Base-by-base conservation (phyloP, 306 rosid genomes). In the Ammopiptanthus mongolicus region DNA sequence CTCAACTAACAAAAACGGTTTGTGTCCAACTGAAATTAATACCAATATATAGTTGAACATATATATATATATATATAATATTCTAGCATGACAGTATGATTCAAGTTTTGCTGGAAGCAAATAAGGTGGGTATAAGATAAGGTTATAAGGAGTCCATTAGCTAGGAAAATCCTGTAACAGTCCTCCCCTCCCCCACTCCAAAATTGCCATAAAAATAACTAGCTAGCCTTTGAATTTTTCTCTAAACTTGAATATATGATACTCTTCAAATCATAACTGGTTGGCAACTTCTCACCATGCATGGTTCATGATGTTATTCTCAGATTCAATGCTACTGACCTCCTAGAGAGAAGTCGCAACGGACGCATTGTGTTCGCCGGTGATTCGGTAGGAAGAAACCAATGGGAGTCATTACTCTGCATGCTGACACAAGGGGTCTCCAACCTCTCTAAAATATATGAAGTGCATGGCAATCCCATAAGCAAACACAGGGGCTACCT, bases 311-410 rank as follows among this genome's bases (percentile, higher is more conserved):
- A 8, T 64, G 29, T 48, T 50, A 23, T 14, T 69, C 64, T 23
- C 84, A 95, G 99, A 64, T 92, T 95, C 84, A 92, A 90, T 19
- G 97, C 97, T 0, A 89, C 81, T 6, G 92, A 90, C n/a, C 67
- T 95, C 76, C 74, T 95, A 69, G 91, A 95, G 65, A 89, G 88
- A 61, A 84, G 78, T 65, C 86, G 89, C 66, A 89, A 95, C 7
- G 91, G 98, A 2, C 86, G 97, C 47, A 89, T 95, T 5, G 96
- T 95, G 42, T 92, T 95, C 36, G 98, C 91, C 2, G 99, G 98
- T 1, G 99, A 95, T 77, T 95, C 97, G 0, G 88, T 92, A 0
- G 97, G 96, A 0, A 89, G 99, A 81, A 96, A 96, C 82, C 98
- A 96, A 37, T 96, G 98, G 99, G 96, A 96, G 62, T 96, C 98